phyloP scores from a whole-genome alignment of 2,329 filamentous ascomycete species.

The Aspergillus tubingensis region DNA sequence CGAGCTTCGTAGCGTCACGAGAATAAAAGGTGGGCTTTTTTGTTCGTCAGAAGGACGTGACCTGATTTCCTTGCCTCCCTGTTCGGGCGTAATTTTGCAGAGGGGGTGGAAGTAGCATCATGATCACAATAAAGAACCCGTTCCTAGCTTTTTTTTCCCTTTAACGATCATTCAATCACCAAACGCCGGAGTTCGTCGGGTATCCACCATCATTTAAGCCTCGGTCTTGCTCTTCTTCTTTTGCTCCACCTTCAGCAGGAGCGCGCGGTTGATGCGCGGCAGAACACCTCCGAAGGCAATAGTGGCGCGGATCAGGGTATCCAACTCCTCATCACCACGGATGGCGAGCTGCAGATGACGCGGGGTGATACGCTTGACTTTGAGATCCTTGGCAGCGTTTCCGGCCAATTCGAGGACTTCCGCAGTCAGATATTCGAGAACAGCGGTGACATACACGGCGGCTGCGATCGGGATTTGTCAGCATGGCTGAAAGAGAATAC shows the following conservation, averaged over 20 bases:
- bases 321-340: conserved; percentile 95
- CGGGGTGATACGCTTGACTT: conserved; percentile 99
- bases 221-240: conserved; percentile 80
- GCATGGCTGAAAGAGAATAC: conserved; percentile 1
- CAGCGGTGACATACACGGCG: conserved; percentile 95
- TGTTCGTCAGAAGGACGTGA: background rate
- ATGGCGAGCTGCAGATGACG: conserved; percentile 97
- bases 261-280: conserved; percentile 96
- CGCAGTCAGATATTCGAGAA: conserved; percentile 95
- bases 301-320: conserved; percentile 94
- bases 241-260: conserved; percentile 93
- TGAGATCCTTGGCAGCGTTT: conserved; percentile 98
- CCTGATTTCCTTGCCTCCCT: conserved; percentile 3
- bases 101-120: conserved; percentile 2
- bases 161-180: conserved; percentile 26
- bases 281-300: conserved; percentile 98
- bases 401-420: conserved; percentile 97
- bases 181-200: conserved; percentile 29
- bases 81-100: too few relatives aligned
- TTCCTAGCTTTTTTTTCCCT: conserved; percentile 19
- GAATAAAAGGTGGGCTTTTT: conserved; percentile 13
- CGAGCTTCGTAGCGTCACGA: conserved; percentile 30
- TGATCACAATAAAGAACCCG: conserved; percentile 18
- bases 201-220: conserved; percentile 30
- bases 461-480: conserved; percentile 51